Evolutionary conservation across 352 stramenopile genomes (phyloP), one percentile per base, ranked within the genome.

Genomic region (Pythium utonaiense): DNA sequence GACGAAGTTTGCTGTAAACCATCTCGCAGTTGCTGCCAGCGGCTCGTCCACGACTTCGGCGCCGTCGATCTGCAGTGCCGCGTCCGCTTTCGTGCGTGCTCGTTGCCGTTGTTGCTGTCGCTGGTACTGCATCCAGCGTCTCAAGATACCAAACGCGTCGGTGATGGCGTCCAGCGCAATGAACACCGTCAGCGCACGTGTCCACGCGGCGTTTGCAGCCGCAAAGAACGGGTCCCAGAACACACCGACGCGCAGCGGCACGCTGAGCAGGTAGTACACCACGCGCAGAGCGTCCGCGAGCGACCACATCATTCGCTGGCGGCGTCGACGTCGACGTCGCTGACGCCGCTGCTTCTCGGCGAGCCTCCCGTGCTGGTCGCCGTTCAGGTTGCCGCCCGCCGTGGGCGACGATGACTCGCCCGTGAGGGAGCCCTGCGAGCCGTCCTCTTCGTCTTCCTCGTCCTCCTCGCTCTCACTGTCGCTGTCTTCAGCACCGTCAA

Each of bases 181-280:
- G 19, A 77, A 65, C 6, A 68, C 38, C 6, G 54, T 72, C 14
- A 71, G 52, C 31, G 58, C 52, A 2, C 22, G 31, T 2, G 51
- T 66, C 67, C 62, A 74, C 10, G 38, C 17, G 9, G 33, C 31
- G 8, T 45, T 34, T 19, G n/a, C 27, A 4, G 33, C 22, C 12
- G 53, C 54, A 38, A 54, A 55, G 22, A 64, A 70, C 51, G 69
- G 69, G 54, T 77, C 57, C 33, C 63, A 74, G 17, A 66, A 70
- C 9, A 77, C 42, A 24, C 64, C 69, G 13, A 77, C 3, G 10
- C 69, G 69, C 17, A 74, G 53, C 34, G 69, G 69, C 2, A 74
- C 19, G 49, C 24, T 70, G 9, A 74, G 44, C 10, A 70, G 56
- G 33, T 70, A 63, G 57, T 77, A 77, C 0, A 65, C 3, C 9